Conservation (phyloP, 2,329 filamentous ascomycete genomes). For the Venturia oleaginea region DNA sequence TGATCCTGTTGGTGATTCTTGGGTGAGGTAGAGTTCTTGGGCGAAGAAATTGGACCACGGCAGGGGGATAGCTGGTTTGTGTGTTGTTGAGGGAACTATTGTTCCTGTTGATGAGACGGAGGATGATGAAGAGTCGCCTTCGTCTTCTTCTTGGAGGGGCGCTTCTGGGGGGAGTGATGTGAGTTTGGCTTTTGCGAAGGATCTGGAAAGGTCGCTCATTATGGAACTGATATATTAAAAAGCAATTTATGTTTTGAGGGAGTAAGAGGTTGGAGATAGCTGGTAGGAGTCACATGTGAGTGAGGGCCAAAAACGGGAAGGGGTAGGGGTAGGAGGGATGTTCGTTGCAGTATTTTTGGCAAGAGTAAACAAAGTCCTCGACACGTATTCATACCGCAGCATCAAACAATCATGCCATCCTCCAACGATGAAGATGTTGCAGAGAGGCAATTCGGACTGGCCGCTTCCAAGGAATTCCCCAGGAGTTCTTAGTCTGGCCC, state of each 20-base stretch:
- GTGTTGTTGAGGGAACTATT: constrained; percentile 67
- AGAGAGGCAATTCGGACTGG: background rate
- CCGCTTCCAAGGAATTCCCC: background rate
- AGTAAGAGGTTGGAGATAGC: constrained; percentile 4
- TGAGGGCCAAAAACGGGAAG: background rate
- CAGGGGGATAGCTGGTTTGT: constrained; percentile 53
- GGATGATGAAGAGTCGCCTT: constrained; percentile 46
- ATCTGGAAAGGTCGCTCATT: constrained; percentile 76
- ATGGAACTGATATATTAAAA: constrained; percentile 1
- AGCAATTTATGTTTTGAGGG: background rate
- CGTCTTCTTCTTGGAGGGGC: constrained; percentile 40
- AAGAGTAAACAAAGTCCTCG: too few species aligned
- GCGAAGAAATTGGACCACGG: constrained; percentile 89
- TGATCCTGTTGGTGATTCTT: constrained; percentile 27
- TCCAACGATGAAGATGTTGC: background rate
- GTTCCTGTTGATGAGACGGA: constrained; percentile 92
- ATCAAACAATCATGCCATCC: background rate
- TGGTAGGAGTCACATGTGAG: background rate
- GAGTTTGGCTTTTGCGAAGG: constrained; percentile 69
- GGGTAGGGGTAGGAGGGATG: background rate
- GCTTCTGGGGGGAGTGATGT: constrained; percentile 50
- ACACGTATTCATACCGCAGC: too few species aligned
- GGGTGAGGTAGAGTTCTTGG: constrained; percentile 69
- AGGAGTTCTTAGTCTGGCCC: background rate
- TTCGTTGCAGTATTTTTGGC: too few species aligned